phyloP scores from a whole-genome alignment of 805 yeast genomes.

The Clavispora vitiphila region DNA sequence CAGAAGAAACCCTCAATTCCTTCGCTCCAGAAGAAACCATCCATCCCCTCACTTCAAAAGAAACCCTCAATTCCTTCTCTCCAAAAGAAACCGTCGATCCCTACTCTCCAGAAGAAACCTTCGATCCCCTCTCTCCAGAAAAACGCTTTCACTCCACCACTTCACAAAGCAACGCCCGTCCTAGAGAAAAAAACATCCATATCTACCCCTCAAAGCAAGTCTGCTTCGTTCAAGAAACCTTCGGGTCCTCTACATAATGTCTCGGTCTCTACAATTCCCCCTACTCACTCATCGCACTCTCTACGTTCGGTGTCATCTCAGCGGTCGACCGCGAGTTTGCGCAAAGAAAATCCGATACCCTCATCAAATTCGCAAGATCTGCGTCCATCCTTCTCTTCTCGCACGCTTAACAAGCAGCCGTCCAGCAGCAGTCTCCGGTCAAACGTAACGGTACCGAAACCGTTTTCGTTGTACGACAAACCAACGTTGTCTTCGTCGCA shows the following conservation, averaged over 20 bases:
- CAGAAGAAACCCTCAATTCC: conserved; percentile 9
- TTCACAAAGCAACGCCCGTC: neutral
- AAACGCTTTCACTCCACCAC: neutral
- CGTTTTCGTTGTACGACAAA: conserved; percentile 24
- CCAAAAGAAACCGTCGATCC: conserved; percentile 14
- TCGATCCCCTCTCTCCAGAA: conserved; percentile 10
- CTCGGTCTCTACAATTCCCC: conserved; percentile 7
- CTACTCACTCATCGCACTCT: neutral
- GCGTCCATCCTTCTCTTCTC: conserved; percentile 3
- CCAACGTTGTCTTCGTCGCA: conserved; percentile 41
- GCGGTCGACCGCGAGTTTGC: neutral
- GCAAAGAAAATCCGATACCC: neutral
- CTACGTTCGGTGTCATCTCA: neutral
- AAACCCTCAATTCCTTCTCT: conserved; percentile 8
- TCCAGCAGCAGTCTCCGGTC: neutral
- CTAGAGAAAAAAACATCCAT: conserved; percentile 15
- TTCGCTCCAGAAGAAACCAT: neutral
- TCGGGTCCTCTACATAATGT: conserved; percentile 13
- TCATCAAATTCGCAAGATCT: neutral
- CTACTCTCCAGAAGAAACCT: conserved; percentile 15
- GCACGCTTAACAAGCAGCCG: conserved; percentile 9
- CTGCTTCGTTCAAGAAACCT: conserved; percentile 10
- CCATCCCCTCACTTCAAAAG: conserved; percentile 3
- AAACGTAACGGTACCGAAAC: conserved; percentile 24
- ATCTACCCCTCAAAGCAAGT: conserved; percentile 10